Evolutionary conservation across 2,329 filamentous ascomycete species (phyloP).

Genomic region (Ophiostoma novo-ulmi): DNA sequence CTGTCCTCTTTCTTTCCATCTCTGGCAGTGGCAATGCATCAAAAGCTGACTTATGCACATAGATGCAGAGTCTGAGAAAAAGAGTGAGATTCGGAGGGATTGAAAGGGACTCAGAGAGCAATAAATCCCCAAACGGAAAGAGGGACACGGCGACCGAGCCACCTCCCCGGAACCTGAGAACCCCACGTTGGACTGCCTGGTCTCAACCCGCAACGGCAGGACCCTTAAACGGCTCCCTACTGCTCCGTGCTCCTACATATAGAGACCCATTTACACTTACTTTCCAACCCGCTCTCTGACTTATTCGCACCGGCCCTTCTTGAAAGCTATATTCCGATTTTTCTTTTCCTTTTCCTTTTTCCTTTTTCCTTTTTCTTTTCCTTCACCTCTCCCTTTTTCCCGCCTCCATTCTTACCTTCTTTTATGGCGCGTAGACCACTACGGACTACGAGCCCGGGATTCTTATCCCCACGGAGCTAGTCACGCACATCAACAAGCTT

Average conservation of each 20-base stretch:
- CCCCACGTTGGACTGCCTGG: slow-evolving; percentile 7
- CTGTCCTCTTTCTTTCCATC: neutral
- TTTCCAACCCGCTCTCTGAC: neutral
- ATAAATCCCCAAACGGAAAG: neutral
- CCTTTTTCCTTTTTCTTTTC: neutral
- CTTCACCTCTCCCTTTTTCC: too few relatives aligned
- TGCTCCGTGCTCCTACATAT: neutral
- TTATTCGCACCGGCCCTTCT: neutral
- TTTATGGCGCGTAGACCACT: neutral
- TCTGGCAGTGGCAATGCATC: neutral
- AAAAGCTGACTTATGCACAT: neutral
- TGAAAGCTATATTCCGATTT: neutral
- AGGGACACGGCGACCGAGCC: slow-evolving; percentile 5
- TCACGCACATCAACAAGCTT: neutral
- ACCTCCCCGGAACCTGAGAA: slow-evolving; percentile 1
- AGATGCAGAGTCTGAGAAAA: neutral
- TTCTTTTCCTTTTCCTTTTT: neutral
- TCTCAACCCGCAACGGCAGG: neutral
- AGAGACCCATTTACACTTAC: neutral
- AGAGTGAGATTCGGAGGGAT: neutral
- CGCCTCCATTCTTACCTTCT: too few relatives aligned
- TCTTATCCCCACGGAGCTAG: neutral
- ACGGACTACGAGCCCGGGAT: neutral
- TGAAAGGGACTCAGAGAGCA: neutral
- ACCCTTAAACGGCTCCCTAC: neutral